A percentile compares a stretch with the other conserved stretches of the same genome.
phyloP scores from a whole-genome alignment of 2,329 filamentous ascomycete species.

The Pseudocercospora pini-densiflorae region DNA sequence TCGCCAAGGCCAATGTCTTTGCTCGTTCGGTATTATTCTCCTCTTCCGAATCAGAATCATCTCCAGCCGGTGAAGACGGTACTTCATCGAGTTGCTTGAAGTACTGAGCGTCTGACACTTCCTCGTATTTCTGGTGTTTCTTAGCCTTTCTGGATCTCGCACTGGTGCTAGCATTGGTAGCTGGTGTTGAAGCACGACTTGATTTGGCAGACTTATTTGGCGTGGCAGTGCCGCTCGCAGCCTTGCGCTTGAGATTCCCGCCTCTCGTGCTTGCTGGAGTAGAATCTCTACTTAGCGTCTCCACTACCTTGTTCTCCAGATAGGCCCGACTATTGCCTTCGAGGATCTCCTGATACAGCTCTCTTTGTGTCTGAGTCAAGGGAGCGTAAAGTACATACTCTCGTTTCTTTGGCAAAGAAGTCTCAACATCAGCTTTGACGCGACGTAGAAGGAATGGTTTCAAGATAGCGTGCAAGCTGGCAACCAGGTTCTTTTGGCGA shows the following conservation, averaged over 20 bases:
- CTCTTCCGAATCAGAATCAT: constrained; percentile 47
- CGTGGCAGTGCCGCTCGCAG: constrained; percentile 46
- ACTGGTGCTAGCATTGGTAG: constrained; percentile 54
- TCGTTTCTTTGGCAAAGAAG: constrained; percentile 89
- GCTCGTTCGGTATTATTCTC: constrained; percentile 68
- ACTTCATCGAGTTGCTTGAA: constrained; percentile 72
- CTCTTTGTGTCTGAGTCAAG: constrained; percentile 86
- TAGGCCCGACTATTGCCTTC: constrained; percentile 57
- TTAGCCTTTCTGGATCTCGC: constrained; percentile 57
- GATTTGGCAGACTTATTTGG: constrained; percentile 75
- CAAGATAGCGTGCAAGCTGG: constrained; percentile 89
- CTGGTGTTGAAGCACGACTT: constrained; percentile 75
- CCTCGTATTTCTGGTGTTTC: constrained; percentile 65
- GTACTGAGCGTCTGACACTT: constrained; percentile 82
- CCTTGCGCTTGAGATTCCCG: constrained; percentile 63
- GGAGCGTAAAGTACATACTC: constrained; percentile 96
- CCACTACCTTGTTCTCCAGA: constrained; percentile 77
- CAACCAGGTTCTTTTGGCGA: constrained; percentile 75
- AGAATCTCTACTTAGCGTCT: constrained; percentile 62
- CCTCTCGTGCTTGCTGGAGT: constrained; percentile 54
- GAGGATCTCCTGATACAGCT: constrained; percentile 80
- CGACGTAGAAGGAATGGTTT: constrained; percentile 88
- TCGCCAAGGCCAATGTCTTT: constrained; percentile 75
- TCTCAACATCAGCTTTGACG: constrained; percentile 91
- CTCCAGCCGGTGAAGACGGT: constrained; percentile 45